Evolutionary conservation across 305 asterid genomes (phyloP).

Genomic region (Andrographis paniculata): DNA sequence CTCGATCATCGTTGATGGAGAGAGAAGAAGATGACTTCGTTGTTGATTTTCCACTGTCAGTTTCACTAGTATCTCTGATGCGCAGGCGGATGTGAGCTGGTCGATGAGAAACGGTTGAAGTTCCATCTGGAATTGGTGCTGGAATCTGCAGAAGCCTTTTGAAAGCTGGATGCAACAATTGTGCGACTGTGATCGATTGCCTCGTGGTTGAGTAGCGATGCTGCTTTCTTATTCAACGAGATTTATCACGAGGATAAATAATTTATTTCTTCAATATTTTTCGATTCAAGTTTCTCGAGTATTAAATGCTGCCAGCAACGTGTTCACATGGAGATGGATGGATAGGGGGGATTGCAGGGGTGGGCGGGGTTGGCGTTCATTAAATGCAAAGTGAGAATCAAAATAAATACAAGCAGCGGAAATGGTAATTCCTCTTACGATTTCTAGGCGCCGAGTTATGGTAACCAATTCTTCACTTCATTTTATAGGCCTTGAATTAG

Average conservation of each 20-base stretch:
- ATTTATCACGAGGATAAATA: slow-evolving; percentile 1
- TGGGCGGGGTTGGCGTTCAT: slow-evolving; percentile 9
- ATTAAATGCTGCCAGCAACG: slow-evolving; percentile 39
- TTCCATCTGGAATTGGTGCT: too few relatives aligned
- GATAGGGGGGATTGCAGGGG: slow-evolving; percentile 18
- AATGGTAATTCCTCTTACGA: background rate
- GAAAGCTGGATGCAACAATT: slow-evolving; percentile 14
- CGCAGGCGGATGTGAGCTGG: too few relatives aligned
- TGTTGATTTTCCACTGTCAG: too few relatives aligned
- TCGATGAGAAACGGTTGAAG: too few relatives aligned
- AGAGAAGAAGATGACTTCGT: too few relatives aligned
- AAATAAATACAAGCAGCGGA: too few relatives aligned
- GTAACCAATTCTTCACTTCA: too few relatives aligned
- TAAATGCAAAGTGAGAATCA: background rate
- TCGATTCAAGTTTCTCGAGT: slow-evolving; percentile 4
- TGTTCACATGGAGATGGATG: slow-evolving; percentile 47
- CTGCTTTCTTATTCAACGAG: slow-evolving; percentile 3
- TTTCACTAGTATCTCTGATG: too few relatives aligned
- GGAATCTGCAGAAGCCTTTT: too few relatives aligned
- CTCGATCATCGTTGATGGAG: too few relatives aligned
- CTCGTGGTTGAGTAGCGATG: slow-evolving; percentile 10
- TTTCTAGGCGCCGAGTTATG: background rate
- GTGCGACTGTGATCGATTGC: slow-evolving; percentile 17
- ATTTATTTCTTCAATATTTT: too few relatives aligned
- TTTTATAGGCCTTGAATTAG: too few relatives aligned